Evolutionary conservation across 371 early-diverging fungal genomes (phyloP).

Genomic region (Zychaea mexicana): DNA sequence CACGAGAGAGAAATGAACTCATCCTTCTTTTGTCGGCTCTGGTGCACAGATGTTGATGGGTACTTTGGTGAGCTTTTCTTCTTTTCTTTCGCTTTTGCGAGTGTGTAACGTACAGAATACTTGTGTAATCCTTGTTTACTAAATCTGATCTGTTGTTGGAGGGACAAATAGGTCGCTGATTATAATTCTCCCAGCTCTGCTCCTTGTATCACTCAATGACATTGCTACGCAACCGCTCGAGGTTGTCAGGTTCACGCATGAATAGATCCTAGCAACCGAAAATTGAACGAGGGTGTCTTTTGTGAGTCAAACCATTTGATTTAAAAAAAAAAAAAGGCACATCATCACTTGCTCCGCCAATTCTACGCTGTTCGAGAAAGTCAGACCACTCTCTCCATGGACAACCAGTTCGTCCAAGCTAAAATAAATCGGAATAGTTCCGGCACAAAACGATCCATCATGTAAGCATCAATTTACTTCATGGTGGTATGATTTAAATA

Average conservation of each 20-base stretch:
- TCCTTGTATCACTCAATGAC: constrained; percentile 37
- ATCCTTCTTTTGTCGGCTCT: not conserved
- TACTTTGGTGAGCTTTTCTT: not conserved
- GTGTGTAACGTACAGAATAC: not conserved
- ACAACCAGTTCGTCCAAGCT: constrained; percentile 83
- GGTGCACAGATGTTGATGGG: too few species aligned
- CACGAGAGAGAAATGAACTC: not conserved
- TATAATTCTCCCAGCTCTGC: constrained; percentile 38
- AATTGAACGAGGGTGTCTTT: too few species aligned
- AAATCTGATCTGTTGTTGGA: not conserved
- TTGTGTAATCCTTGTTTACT: not conserved
- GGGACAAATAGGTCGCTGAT: not conserved
- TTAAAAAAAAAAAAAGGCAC: too few species aligned
- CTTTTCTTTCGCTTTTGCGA: not conserved
- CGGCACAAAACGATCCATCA: too few species aligned
- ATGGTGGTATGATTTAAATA: not conserved
- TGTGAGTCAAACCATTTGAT: too few species aligned
- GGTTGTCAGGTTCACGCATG: constrained; percentile 29
- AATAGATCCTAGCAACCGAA: constrained; percentile 48
- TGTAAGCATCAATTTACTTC: too few species aligned
- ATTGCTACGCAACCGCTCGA: constrained; percentile 30
- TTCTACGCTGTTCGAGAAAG: constrained; percentile 72
- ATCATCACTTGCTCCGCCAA: constrained; percentile 60
- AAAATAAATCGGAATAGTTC: too few species aligned
- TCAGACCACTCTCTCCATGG: constrained; percentile 76